These are phyloP conservation scores for Bertia moriformis DNA, from an alignment of 2,329 filamentous ascomycete genomes.

Conservation along the genomic window DNA sequence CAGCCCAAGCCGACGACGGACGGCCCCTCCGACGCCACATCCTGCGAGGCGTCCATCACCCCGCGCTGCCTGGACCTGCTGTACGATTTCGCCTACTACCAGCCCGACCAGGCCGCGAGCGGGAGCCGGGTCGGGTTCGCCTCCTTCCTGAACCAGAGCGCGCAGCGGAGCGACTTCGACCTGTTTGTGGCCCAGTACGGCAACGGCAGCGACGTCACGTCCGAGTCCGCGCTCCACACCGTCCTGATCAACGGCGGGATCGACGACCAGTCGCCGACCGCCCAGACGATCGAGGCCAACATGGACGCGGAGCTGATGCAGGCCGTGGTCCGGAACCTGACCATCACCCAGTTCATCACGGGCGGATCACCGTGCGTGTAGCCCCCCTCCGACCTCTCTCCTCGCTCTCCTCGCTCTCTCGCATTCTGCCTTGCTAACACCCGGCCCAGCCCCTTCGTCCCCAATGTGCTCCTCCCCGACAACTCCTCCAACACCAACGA, in stretches of 20 bases:
- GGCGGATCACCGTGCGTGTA: neutral
- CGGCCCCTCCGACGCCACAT: too few relatives aligned
- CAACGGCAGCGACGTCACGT: neutral
- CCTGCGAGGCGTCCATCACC: conserved; percentile 22
- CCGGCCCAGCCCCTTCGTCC: conserved; percentile 16
- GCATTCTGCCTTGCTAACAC: neutral
- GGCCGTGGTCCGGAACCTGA: conserved; percentile 2
- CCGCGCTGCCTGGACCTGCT: conserved; percentile 27
- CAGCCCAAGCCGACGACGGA: neutral
- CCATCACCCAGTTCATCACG: neutral
- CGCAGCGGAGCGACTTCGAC: neutral
- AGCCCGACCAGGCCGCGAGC: conserved; percentile 35
- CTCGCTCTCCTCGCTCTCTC: too few relatives aligned
- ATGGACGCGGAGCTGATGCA: conserved; percentile 3
- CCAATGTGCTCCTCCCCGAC: conserved; percentile 8
- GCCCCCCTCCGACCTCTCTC: too few relatives aligned
- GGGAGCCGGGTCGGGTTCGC: conserved; percentile 50
- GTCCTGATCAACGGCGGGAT: neutral
- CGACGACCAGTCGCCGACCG: neutral
- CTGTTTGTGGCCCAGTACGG: neutral
- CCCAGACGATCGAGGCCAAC: neutral
- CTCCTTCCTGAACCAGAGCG: conserved; percentile 26
- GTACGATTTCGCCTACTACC: conserved; percentile 26
- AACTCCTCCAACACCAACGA: conserved; percentile 37
- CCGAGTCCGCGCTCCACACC: too few relatives aligned